phyloP scores from a whole-genome alignment of 495 filamentous ascomycete genomes.

The Podospora pseudopauciseta region DNA sequence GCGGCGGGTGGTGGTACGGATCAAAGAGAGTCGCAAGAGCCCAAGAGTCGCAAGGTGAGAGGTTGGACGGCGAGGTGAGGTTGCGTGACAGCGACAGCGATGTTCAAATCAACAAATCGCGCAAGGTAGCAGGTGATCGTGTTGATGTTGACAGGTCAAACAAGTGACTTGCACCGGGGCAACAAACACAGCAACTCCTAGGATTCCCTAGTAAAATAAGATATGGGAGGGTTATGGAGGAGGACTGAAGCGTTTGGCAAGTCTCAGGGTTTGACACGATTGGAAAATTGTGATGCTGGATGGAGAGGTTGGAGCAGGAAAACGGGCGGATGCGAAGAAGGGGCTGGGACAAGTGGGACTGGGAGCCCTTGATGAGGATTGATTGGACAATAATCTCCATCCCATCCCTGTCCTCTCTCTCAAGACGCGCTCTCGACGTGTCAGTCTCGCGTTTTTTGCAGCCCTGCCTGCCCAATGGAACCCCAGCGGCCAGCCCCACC shows the following conservation, averaged over 20 bases:
- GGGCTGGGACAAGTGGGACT: conserved; percentile 15
- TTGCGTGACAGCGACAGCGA: not conserved
- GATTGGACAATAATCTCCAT: not conserved
- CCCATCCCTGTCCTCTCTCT: not conserved
- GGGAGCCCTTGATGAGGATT: not conserved
- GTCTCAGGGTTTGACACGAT: not conserved
- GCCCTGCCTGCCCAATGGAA: not conserved
- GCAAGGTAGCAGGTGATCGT: not conserved
- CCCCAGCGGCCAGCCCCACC: not conserved
- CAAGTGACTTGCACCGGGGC: conserved; percentile 11
- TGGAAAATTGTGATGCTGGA: conserved; percentile 2
- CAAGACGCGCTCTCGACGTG: not conserved
- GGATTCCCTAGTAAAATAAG: conserved; percentile 12
- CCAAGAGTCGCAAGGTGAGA: not conserved
- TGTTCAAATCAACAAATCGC: conserved; percentile 14
- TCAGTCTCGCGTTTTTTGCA: not conserved
- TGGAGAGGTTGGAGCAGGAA: conserved; percentile 16
- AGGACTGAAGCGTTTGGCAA: not conserved
- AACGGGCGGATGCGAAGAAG: conserved; percentile 15
- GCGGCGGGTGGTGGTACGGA: not conserved
- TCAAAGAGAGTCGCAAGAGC: not conserved
- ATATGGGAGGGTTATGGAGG: not conserved
- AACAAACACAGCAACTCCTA: conserved; percentile 14
- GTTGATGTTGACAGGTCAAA: not conserved
- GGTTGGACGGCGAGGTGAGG: not conserved